A percentile compares a stretch with the other conserved stretches of the same genome.
These are phyloP conservation scores for Boletellus deceptivus DNA, from an alignment of 1,284 basidiomycete species.

Conservation along the genomic window DNA sequence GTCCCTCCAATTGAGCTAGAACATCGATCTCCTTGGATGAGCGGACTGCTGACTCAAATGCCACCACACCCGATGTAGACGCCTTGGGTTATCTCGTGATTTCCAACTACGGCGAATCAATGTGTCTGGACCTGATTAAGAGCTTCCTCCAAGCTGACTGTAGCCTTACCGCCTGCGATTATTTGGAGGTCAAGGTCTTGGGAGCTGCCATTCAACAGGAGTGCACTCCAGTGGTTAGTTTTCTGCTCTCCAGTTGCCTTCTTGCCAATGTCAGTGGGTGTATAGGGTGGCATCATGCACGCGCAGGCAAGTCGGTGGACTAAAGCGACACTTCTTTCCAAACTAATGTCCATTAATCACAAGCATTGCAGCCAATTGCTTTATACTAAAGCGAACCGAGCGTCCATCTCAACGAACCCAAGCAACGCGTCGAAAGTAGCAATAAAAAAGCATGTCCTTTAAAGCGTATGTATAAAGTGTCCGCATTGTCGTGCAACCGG, in stretches of 20 bases:
- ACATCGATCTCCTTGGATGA: background rate
- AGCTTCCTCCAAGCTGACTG: background rate
- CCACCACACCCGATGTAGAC: no score
- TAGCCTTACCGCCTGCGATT: background rate
- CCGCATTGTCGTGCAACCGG: no score
- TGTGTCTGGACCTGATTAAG: background rate
- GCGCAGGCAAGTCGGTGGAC: no score
- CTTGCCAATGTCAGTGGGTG: conserved; percentile 68
- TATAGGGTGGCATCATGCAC: conserved; percentile 15
- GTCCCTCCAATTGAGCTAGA: no score
- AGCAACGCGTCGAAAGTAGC: no score
- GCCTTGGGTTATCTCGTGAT: background rate
- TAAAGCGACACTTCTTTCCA: no score
- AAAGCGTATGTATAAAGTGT: no score
- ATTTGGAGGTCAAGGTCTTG: background rate
- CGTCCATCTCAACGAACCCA: no score
- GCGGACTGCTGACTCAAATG: background rate
- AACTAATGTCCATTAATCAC: no score
- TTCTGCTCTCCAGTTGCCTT: conserved; percentile 30
- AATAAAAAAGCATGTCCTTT: no score
- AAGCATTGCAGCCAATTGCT: no score
- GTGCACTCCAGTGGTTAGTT: background rate
- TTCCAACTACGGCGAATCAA: background rate
- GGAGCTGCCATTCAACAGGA: background rate
- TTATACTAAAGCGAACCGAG: no score